Percentiles rank a stretch among this genome's conserved stretches.
These are phyloP conservation scores for Pseudonitzschia pungens DNA, from an alignment of 108 stramenopile genomes.

Conservation along the genomic window DNA sequence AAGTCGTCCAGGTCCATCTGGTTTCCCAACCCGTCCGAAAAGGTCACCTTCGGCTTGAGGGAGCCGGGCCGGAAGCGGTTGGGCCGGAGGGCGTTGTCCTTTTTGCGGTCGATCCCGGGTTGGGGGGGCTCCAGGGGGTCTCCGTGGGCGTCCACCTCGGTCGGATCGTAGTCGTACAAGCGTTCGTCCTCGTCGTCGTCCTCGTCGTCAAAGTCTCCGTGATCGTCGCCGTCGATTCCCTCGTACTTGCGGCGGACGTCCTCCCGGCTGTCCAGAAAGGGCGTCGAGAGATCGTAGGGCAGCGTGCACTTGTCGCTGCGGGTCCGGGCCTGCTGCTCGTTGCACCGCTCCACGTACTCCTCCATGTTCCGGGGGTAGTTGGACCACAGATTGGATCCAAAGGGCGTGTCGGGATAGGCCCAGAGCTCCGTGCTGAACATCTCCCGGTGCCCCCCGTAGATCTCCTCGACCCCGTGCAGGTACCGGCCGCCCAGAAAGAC, in stretches of 20 bases:
- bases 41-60: neutral
- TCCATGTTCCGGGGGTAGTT: constrained; percentile 30
- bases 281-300: constrained; percentile 14
- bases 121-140: neutral
- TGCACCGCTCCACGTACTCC: constrained; percentile 26
- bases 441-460: constrained; percentile 36
- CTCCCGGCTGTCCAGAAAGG: constrained; percentile 12
- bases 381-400: constrained; percentile 34
- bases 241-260: constrained; percentile 28
- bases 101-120: constrained; percentile 2
- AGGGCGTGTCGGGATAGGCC: constrained; percentile 40
- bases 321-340: constrained; percentile 18
- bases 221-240: neutral
- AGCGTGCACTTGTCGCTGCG: constrained; percentile 14
- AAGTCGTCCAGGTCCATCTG: constrained; percentile 24
- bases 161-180: neutral
- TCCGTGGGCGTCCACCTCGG: neutral
- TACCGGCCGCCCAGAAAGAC: constrained; percentile 41
- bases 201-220: neutral
- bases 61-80: constrained; percentile 11
- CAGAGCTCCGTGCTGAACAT: constrained; percentile 45
- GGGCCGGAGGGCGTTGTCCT: constrained; percentile 11
- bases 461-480: constrained; percentile 38
- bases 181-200: neutral
- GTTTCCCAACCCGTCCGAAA: constrained; percentile 16